Conservation (phyloP, 257 asterid species). For the Penstemon barbatus region DNA sequence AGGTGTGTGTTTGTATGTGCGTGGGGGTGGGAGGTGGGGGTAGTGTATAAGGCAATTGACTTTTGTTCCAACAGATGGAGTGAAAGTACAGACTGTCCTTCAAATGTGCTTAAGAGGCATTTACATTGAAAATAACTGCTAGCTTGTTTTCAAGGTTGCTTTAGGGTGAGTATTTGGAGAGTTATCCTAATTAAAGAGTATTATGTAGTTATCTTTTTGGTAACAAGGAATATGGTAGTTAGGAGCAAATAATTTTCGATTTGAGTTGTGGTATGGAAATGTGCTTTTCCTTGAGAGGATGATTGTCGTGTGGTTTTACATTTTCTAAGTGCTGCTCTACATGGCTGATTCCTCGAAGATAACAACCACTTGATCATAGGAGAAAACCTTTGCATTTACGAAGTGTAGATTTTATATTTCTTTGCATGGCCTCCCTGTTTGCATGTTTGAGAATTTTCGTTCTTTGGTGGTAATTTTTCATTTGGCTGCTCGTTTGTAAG, state of each 20-base stretch:
- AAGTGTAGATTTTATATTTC: not conserved
- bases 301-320: slow-evolving; percentile 5
- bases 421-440: slow-evolving; percentile 18
- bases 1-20: too few relatives aligned
- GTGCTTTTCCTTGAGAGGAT: not conserved
- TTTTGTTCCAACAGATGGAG: not conserved
- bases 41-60: not conserved
- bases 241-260: not conserved
- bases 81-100: slow-evolving; percentile 11
- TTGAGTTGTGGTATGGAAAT: not conserved
- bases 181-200: not conserved
- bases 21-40: not conserved
- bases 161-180: not conserved
- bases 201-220: not conserved
- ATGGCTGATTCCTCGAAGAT: not conserved
- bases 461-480: not conserved
- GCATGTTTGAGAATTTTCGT: slow-evolving; percentile 13
- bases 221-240: not conserved
- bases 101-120: not conserved
- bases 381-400: not conserved
- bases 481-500: slow-evolving; percentile 10
- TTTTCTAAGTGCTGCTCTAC: slow-evolving; percentile 3
- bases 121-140: not conserved
- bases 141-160: slow-evolving; percentile 8
- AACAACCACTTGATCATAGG: not conserved